phyloP scores from a whole-genome alignment of 2,329 filamentous ascomycete genomes.

The Pseudopyricularia javanii region DNA sequence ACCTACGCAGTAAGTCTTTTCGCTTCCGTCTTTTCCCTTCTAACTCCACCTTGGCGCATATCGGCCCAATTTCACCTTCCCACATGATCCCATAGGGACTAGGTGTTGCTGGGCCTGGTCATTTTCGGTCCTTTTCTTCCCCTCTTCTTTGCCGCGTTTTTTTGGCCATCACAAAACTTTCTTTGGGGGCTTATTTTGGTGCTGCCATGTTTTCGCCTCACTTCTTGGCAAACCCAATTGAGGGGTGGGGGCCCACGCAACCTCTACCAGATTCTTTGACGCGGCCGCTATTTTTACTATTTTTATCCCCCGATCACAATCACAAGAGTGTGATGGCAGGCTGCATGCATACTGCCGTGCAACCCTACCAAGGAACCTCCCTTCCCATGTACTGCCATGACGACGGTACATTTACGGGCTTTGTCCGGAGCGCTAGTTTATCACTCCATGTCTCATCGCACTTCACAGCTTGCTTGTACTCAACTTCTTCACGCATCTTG shows the following conservation, averaged over 20 bases:
- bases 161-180: background rate
- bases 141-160: too few species aligned
- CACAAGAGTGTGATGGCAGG: background rate
- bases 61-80: background rate
- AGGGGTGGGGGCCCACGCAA: background rate
- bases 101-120: background rate
- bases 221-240: background rate
- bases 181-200: background rate
- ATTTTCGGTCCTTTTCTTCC: background rate
- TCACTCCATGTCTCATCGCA: background rate
- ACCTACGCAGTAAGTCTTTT: conserved; percentile 42
- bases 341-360: background rate
- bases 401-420: background rate
- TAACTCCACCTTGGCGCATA: background rate
- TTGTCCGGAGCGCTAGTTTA: background rate
- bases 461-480: background rate
- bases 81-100: background rate
- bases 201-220: background rate
- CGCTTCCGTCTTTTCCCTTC: background rate
- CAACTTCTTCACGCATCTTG: too few species aligned
- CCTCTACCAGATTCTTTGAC: background rate
- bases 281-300: background rate
- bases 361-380: background rate
- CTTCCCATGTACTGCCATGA: background rate
- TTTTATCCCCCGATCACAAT: background rate